Percentiles rank a stretch among this genome's conserved stretches.
Conservation (phyloP, 495 filamentous ascomycete genomes). For the Saxophila tyrrhenica region DNA sequence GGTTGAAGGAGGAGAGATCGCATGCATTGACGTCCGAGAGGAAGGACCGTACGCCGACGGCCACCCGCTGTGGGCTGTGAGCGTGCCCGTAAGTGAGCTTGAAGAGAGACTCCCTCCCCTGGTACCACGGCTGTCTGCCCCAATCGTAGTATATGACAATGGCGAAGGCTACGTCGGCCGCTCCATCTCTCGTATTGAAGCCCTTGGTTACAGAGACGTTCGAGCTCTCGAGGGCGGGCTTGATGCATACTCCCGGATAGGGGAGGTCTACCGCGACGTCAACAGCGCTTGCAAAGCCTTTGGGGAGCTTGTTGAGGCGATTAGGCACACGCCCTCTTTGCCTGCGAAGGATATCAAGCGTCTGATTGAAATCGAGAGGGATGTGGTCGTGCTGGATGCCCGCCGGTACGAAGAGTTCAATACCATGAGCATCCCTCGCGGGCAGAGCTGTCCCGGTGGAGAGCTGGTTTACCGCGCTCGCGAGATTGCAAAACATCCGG, state of each 20-base stretch:
- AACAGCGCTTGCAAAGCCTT: background rate
- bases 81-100: background rate
- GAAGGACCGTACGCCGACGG: background rate
- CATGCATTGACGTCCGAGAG: background rate
- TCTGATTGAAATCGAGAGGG: background rate
- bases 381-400: background rate
- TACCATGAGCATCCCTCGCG: conserved; percentile 1
- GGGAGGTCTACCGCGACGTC: conserved; percentile 2
- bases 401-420: background rate
- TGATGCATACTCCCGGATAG: background rate
- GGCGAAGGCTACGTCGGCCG: conserved; percentile 1
- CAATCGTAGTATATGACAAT: background rate
- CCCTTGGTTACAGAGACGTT: background rate
- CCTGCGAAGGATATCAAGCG: background rate
- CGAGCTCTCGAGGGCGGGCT: background rate
- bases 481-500: background rate
- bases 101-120: background rate
- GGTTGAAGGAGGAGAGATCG: background rate
- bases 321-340: background rate
- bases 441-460: background rate
- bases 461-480: background rate
- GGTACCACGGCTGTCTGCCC: background rate
- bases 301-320: background rate
- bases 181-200: background rate
- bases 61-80: background rate